Evolutionary conservation across 139 green algal species (phyloP).

Genomic region (Microglena sp.): DNA sequence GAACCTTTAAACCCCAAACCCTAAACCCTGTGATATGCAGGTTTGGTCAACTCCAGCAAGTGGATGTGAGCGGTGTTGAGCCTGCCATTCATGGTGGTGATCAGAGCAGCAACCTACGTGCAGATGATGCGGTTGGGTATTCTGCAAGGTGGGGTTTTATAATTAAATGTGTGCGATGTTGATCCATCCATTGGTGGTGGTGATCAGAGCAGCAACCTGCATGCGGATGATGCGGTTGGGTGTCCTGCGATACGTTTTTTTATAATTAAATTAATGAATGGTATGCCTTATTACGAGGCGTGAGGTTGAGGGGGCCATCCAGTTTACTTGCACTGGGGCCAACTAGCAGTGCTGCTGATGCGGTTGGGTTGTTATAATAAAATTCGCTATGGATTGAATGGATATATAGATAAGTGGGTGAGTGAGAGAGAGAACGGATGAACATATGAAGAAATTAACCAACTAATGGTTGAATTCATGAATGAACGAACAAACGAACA

Average conservation of each 20-base stretch:
- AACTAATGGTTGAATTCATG: neutral
- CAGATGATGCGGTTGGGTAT: conserved; percentile 29
- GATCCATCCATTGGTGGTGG: conserved; percentile 39
- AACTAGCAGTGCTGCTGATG: neutral
- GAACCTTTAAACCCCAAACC: no score
- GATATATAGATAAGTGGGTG: no score
- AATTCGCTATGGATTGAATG: no score
- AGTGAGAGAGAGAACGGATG: neutral
- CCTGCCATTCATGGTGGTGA: conserved; percentile 42
- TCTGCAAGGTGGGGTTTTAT: neutral
- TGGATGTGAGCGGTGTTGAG: conserved; percentile 47
- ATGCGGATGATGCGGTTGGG: conserved; percentile 28
- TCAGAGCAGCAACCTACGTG: conserved; percentile 34
- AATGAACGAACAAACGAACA: no score
- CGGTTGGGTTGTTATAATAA: neutral
- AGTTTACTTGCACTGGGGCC: no score
- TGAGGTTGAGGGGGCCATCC: no score
- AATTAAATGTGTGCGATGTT: conserved; percentile 50
- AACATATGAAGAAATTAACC: neutral
- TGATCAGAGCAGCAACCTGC: conserved; percentile 33
- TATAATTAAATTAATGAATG: conserved; percentile 31
- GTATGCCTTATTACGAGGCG: no score
- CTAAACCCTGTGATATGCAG: conserved; percentile 18
- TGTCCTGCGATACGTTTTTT: conserved; percentile 1
- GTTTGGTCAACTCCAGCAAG: conserved; percentile 65